Conservation (phyloP, 2,329 filamentous ascomycete species). For the Graphilbum sp. region DNA sequence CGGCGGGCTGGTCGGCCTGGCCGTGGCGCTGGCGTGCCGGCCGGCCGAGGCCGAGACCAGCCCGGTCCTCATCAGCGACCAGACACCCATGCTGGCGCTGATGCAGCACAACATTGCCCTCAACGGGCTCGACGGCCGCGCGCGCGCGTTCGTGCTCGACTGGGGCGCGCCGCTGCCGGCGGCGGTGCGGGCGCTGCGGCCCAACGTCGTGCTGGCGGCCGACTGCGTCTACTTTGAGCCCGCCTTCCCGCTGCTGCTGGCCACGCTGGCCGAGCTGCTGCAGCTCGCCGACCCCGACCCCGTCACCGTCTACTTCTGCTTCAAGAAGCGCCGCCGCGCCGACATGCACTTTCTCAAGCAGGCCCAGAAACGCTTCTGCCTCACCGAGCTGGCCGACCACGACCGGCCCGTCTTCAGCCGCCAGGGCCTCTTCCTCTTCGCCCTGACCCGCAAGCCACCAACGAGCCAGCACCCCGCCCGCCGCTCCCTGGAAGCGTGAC, state of each 20-base stretch:
- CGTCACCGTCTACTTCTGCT: conserved; percentile 64
- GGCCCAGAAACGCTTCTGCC: conserved; percentile 48
- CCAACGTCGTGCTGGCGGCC: conserved; percentile 77
- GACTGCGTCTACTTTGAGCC: conserved; percentile 98
- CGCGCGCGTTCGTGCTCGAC: conserved; percentile 57
- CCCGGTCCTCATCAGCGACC: conserved; percentile 67
- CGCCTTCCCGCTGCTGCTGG: conserved; percentile 72
- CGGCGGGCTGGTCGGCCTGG: conserved; percentile 67
- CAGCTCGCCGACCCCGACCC: conserved; percentile 15
- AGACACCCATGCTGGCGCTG: conserved; percentile 65
- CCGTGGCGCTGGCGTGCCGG: conserved; percentile 37
- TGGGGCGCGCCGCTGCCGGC: conserved; percentile 51
- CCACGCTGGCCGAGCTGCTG: conserved; percentile 66
- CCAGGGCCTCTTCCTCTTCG: conserved; percentile 44
- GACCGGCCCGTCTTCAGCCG: conserved; percentile 40
- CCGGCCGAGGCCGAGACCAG: conserved; percentile 12
- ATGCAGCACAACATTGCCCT: conserved; percentile 80
- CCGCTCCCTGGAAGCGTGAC: too few relatives aligned
- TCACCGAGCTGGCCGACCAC: conserved; percentile 46
- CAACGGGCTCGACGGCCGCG: conserved; percentile 50
- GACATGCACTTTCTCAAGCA: conserved; percentile 61
- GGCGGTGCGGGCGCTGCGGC: conserved; percentile 37
- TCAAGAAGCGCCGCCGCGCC: conserved; percentile 78
- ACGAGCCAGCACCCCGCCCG: not conserved
- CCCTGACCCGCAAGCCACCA: conserved; percentile 27